Conservation (phyloP, 2,329 filamentous ascomycete genomes). For the Didymella glomerata region DNA sequence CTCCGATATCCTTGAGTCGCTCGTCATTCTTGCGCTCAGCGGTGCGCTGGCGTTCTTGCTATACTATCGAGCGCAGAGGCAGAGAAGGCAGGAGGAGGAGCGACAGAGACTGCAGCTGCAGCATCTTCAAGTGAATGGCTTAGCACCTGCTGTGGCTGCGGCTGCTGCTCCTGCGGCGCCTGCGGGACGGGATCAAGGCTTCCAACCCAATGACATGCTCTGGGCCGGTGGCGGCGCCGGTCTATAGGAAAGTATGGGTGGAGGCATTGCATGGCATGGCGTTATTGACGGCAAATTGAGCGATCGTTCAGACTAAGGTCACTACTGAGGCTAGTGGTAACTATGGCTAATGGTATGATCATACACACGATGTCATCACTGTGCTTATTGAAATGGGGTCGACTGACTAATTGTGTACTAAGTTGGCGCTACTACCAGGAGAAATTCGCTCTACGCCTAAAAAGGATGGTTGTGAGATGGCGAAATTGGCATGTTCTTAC, state of each 20-base stretch:
- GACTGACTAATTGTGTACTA: too few relatives aligned
- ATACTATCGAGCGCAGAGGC: constrained; percentile 78
- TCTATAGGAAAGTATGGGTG: not conserved
- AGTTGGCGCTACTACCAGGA: too few relatives aligned
- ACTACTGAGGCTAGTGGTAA: too few relatives aligned
- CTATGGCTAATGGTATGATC: too few relatives aligned
- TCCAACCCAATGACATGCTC: constrained; percentile 12
- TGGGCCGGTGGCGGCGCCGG: constrained; percentile 20
- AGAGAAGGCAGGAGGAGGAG: constrained; percentile 55
- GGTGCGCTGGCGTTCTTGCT: constrained; percentile 78
- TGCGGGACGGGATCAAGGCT: not conserved
- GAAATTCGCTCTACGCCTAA: too few relatives aligned
- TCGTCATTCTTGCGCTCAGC: constrained; percentile 82
- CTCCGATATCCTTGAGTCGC: constrained; percentile 81
- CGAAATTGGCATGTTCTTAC: too few relatives aligned
- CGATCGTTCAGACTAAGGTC: not conserved
- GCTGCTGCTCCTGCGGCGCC: not conserved
- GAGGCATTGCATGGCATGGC: constrained; percentile 7
- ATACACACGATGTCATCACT: too few relatives aligned
- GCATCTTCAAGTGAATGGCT: constrained; percentile 3
- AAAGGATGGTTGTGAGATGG: too few relatives aligned
- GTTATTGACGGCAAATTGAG: constrained; percentile 7
- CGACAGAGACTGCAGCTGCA: constrained; percentile 41
- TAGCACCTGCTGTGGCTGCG: not conserved
- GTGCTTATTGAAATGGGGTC: too few relatives aligned